Base-by-base conservation (phyloP, 2,329 filamentous ascomycete genomes). In the Gnomoniopsis smithogilvyi region DNA sequence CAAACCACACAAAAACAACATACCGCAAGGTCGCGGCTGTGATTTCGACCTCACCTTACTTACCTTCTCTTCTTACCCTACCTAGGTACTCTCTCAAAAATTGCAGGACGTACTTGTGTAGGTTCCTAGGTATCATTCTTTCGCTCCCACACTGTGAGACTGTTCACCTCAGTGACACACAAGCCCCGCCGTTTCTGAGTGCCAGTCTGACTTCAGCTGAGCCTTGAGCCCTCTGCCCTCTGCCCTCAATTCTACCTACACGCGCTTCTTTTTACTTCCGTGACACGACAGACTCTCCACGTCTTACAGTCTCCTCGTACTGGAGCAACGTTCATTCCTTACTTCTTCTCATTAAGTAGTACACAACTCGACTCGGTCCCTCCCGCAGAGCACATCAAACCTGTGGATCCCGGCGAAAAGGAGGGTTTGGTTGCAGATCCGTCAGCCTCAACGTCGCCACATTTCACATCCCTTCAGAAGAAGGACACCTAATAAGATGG, bases 401-500 rank as follows among this genome's bases (percentile, higher is more conserved):
- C 36, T 14, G 36, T 41, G 36, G 6, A 41, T 41, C 36, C 36
- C 36, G 12, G 36, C 26, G 36, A 41, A 41, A 41, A 41, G 36
- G 36, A 30, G 26, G 26, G 26, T 30, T 30, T 30, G 26, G 26
- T 4, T 8, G 26, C 26, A 30, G 26, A 30, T 30, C 26, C 26
- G 26, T 8, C 36, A 11, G 36, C 36, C 36, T 41, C 12, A 41
- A 14, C 36, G 6, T 41, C 36, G 36, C 17, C 36, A 41, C 36
- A 41, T 41, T n/a, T 4, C 12, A 41, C 4, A 4, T n/a, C 36
- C 36, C 26, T 30, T 8, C 34, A 36, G 34, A n/a, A 41, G 4
- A 41, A 41, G 12, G 15, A 15, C 22, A 14, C 17, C 30, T 3
- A 8, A 7, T 24, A 61, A 53, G 60, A 88, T 88, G 85, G 78